phyloP scores from a whole-genome alignment of 345 rosid genomes.

The Abelmoschus esculentus region DNA sequence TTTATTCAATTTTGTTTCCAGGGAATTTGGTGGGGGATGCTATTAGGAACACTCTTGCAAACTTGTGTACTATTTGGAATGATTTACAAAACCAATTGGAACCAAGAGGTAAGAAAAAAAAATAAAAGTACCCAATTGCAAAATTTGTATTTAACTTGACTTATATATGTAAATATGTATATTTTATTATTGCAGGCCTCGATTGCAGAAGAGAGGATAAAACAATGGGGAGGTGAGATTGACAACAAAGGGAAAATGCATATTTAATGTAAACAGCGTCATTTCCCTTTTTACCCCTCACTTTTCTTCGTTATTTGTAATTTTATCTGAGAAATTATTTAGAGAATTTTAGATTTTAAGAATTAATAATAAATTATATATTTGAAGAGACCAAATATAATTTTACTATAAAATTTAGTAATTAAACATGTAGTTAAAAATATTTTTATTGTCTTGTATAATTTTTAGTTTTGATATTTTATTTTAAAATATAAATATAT shows the following conservation, averaged over 20 bases:
- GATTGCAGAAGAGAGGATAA: constrained; percentile 54
- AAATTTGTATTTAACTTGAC: not conserved
- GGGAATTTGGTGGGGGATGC: constrained; percentile 83
- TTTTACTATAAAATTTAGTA: no score
- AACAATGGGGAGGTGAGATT: constrained; percentile 55
- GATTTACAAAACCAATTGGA: constrained; percentile 69
- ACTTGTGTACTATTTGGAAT: constrained; percentile 44
- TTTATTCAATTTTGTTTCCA: constrained; percentile 12
- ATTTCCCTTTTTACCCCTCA: no score
- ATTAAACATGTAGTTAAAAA: no score
- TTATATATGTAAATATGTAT: not conserved
- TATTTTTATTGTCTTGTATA: no score
- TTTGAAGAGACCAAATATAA: no score
- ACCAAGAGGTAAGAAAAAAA: constrained; percentile 36
- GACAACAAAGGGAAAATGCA: constrained; percentile 7
- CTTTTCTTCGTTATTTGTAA: no score
- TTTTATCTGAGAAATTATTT: no score
- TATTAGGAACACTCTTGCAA: constrained; percentile 54
- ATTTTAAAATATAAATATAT: no score
- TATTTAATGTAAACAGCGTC: no score
- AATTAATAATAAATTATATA: no score
- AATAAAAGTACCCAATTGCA: not conserved
- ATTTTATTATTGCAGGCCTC: constrained; percentile 46
- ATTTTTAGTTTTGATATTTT: no score
- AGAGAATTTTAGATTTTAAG: no score